Evolutionary conservation across 225 moss, liverwort and hornwort genomes (phyloP), one percentile per base, ranked within the genome.

Genomic region (Neckera pumila): DNA sequence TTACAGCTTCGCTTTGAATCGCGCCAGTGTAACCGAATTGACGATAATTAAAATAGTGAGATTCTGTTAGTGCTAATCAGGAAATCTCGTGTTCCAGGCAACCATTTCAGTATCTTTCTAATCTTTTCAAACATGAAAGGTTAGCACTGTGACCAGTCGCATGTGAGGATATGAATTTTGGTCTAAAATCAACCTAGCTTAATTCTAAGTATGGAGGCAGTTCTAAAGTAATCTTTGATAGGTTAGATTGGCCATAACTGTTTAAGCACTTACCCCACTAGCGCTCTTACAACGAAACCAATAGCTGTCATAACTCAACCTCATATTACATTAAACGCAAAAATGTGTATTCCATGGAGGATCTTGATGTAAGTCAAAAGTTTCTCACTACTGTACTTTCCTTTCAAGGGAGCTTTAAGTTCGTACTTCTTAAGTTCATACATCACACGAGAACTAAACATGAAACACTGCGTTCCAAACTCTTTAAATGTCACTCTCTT

Each of bases 301-400:
- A 11, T 10, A 11, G 10, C 10, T 17, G 4, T 42, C 17, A 17
- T 17, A 73, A 28, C 6, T 28, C 8, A 2, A 43, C 16, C 17
- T 25, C 3, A 1, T 3, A 9, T 7, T 14, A 40, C 38, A 14
- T 38, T 7, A 5, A 2, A 40, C 14, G 8, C 4, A 1, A 31
- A 7, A 65, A 6, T 66, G 36, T 36, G 3, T 20, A 4, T 1
- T n/a, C n/a, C 6, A 12, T 7, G 13, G 23, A 7, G 9, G 5
- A 14, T 70, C 14, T 25, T 14, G 25, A 25, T 23, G 8, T 13
- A 14, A 2, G 4, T 3, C 4, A 23, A 2, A 2, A 12, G 4
- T 12, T 19, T 2, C 6, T 6, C 11, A 20, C 21, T 4, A 12
- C 13, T 22, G 21, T 0, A n/a, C 38, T 11, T 11, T 11, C 2